Conservation (phyloP, 169 alveolate genomes). For the Eimeria zaria region DNA sequence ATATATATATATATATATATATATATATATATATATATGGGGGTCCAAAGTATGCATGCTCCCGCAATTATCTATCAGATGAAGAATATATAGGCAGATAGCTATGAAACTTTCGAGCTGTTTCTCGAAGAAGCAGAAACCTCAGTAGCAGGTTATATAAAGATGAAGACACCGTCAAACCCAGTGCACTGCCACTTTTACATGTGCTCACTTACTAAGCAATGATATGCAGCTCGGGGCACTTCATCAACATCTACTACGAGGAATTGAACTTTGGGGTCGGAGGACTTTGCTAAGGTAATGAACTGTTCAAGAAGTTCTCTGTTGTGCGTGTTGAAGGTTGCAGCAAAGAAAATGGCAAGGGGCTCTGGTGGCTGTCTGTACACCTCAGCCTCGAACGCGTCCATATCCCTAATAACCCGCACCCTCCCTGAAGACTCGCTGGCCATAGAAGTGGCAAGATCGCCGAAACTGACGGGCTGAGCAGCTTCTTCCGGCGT, state of each 20-base stretch:
- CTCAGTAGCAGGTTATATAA: too few species aligned
- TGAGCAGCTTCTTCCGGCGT: neutral
- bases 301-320: conserved; percentile 57
- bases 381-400: conserved; percentile 77
- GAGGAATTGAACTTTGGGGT: conserved; percentile 30
- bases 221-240: conserved; percentile 84
- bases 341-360: conserved; percentile 53
- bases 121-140: too few species aligned
- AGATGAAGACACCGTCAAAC: too few species aligned
- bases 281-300: conserved; percentile 13
- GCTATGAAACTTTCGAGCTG: too few species aligned
- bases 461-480: neutral
- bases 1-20: too few species aligned
- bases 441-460: conserved; percentile 1
- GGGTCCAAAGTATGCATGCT: too few species aligned
- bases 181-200: too few species aligned
- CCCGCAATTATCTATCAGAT: too few species aligned
- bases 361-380: conserved; percentile 54
- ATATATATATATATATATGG: too few species aligned
- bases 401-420: conserved; percentile 42
- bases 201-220: conserved; percentile 61
- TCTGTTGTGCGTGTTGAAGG: conserved; percentile 50
- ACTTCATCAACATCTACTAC: conserved; percentile 78
- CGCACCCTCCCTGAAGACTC: neutral
- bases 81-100: too few species aligned